phyloP scores from a whole-genome alignment of 352 stramenopile species.

The Globisporangium takayamanum region DNA sequence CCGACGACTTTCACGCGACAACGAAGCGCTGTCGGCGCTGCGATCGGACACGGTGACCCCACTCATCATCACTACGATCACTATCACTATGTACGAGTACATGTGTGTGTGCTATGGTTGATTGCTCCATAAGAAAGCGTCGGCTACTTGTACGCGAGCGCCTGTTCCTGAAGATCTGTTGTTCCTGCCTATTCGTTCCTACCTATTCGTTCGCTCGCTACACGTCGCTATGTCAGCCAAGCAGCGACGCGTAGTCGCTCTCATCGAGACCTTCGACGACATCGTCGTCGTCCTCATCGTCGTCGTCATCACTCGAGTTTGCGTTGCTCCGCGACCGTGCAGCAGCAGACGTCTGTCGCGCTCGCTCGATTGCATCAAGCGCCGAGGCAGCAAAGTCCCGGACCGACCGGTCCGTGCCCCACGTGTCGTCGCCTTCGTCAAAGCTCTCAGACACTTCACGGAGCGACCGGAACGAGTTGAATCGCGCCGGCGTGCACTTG shows the following conservation, averaged over 20 bases:
- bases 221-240: background rate
- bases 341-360: conserved; percentile 1
- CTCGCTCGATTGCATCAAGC: conserved; percentile 12
- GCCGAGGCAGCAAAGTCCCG: conserved; percentile 12
- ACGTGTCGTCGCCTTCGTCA: conserved; percentile 20
- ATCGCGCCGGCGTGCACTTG: conserved; percentile 71
- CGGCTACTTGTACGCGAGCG: too few species aligned
- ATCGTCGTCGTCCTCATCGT: conserved; percentile 5
- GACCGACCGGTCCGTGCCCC: conserved; percentile 1
- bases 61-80: background rate
- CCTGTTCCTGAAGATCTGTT: background rate
- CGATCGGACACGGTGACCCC: background rate
- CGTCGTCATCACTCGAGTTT: conserved; percentile 9
- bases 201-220: background rate
- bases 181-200: background rate
- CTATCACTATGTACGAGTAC: background rate
- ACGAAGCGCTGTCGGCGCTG: conserved; percentile 25
- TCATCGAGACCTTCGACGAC: conserved; percentile 12
- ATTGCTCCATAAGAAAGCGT: background rate
- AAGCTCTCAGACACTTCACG: conserved; percentile 26
- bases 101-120: background rate
- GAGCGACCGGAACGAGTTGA: conserved; percentile 76
- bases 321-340: conserved; percentile 6
- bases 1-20: conserved; percentile 34
- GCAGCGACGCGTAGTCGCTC: background rate